Conservation (phyloP, 1,139 yeast genomes). For the Hansenula lynferdii region DNA sequence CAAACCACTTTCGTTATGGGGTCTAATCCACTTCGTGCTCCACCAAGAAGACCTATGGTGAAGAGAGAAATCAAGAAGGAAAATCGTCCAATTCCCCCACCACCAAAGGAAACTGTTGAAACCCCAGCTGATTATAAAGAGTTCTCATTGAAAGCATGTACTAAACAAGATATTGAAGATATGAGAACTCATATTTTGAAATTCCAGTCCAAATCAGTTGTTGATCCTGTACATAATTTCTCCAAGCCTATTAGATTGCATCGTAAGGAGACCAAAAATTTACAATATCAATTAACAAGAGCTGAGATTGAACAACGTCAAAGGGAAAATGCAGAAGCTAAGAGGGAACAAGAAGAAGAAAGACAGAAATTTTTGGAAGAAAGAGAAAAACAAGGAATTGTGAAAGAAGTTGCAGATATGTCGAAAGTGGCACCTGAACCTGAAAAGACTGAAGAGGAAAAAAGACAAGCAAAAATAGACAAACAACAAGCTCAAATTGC, state of each 20-base stretch:
- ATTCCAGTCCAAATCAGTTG: slow-evolving; percentile 67
- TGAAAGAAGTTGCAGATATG: slow-evolving; percentile 20
- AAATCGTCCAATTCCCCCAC: slow-evolving; percentile 9
- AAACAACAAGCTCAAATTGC: slow-evolving; percentile 58
- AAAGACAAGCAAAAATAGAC: slow-evolving; percentile 16
- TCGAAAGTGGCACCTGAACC: slow-evolving; percentile 31
- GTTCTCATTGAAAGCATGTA: slow-evolving; percentile 59
- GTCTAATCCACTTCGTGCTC: slow-evolving; percentile 18
- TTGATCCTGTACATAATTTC: slow-evolving; percentile 62
- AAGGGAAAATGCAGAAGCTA: slow-evolving; percentile 29
- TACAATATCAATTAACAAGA: slow-evolving; percentile 78
- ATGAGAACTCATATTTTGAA: slow-evolving; percentile 77
- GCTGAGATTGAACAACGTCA: slow-evolving; percentile 50
- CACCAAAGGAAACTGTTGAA: slow-evolving; percentile 9
- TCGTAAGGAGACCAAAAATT: slow-evolving; percentile 86
- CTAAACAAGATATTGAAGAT: slow-evolving; percentile 66
- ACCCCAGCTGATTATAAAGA: slow-evolving; percentile 28
- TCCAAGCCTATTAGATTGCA: slow-evolving; percentile 81
- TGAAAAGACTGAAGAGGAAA: slow-evolving; percentile 26
- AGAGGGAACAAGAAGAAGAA: slow-evolving; percentile 13
- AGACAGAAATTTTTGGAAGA: background rate
- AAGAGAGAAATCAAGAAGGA: slow-evolving; percentile 11
- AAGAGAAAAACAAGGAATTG: slow-evolving; percentile 3
- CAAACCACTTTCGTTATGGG: too few relatives aligned
- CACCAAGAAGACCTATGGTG: slow-evolving; percentile 15